phyloP scores from a whole-genome alignment of 2,329 filamentous ascomycete species.

The Diplodia sapinea region DNA sequence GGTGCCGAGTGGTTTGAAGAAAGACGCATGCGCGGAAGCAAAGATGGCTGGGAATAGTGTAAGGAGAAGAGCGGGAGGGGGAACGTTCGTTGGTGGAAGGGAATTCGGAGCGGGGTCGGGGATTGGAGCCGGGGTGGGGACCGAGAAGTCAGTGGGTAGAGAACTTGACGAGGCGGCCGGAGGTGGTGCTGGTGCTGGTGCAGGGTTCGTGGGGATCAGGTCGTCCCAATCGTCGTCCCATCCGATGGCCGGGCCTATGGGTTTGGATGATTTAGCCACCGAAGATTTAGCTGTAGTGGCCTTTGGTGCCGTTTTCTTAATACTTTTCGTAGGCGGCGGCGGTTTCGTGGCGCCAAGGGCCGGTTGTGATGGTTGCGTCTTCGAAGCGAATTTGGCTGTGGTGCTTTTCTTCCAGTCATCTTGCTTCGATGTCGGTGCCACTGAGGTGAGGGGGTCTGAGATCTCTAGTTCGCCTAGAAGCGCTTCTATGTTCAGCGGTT shows the following conservation, averaged over 20 bases:
- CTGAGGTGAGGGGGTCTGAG: constrained; percentile 15
- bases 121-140: constrained; percentile 8
- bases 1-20: constrained; percentile 69
- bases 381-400: constrained; percentile 27
- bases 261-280: constrained; percentile 10
- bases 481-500: constrained; percentile 23
- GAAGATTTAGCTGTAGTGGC: constrained; percentile 26
- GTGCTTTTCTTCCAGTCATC: constrained; percentile 29
- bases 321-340: constrained; percentile 33
- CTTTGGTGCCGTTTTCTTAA: constrained; percentile 35
- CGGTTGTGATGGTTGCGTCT: constrained; percentile 8
- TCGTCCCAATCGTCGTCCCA: constrained; percentile 46
- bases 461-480: constrained; percentile 25
- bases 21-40: constrained; percentile 64
- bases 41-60: constrained; percentile 77
- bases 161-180: constrained; percentile 20
- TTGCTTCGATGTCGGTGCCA: constrained; percentile 24
- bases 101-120: constrained; percentile 39
- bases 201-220: constrained; percentile 38
- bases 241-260: neutral
- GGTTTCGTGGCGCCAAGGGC: constrained; percentile 35
- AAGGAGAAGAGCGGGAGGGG: constrained; percentile 83
- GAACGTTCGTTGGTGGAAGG: constrained; percentile 80
- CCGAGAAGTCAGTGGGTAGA: neutral
- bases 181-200: constrained; percentile 24